phyloP scores from a whole-genome alignment of 1,139 yeast genomes.

The Chernovozyma aurita region DNA sequence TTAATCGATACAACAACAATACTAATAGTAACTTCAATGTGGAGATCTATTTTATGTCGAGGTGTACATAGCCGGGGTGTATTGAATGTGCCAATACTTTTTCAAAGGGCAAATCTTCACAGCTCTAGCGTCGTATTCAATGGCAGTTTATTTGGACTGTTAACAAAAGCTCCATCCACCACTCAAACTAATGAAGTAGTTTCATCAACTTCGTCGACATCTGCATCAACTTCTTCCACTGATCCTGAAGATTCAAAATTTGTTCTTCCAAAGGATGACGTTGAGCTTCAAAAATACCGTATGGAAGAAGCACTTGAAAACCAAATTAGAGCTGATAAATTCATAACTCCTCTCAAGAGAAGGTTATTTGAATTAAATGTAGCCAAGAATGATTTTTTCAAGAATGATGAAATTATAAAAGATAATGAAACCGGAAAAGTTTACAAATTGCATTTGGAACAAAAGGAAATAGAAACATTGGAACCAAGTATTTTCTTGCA shows the following conservation, averaged over 20 bases:
- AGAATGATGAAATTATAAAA: conserved; percentile 52
- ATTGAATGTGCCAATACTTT: too few relatives aligned
- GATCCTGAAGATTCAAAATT: background rate
- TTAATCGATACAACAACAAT: too few relatives aligned
- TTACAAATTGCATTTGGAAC: conserved; percentile 55
- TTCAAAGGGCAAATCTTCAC: background rate
- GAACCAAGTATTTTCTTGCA: conserved; percentile 81
- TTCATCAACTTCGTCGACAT: too few relatives aligned
- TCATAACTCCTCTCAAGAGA: conserved; percentile 69
- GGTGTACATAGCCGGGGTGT: background rate
- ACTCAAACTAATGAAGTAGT: background rate
- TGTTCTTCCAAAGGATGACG: conserved; percentile 23
- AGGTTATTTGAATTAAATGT: conserved; percentile 62
- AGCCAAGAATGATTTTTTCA: conserved; percentile 66
- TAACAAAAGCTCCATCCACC: conserved; percentile 4
- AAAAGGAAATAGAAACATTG: conserved; percentile 66
- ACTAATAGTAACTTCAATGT: too few relatives aligned
- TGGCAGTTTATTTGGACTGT: conserved; percentile 4
- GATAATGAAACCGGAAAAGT: conserved; percentile 40
- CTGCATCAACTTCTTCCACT: background rate
- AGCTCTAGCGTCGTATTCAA: background rate
- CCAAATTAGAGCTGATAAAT: conserved; percentile 31
- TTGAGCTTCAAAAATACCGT: conserved; percentile 31
- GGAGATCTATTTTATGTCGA: background rate
- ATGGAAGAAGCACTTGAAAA: conserved; percentile 22